Conservation (phyloP, 805 yeast genomes). For the Sugiyamaella qingdaonensis region DNA sequence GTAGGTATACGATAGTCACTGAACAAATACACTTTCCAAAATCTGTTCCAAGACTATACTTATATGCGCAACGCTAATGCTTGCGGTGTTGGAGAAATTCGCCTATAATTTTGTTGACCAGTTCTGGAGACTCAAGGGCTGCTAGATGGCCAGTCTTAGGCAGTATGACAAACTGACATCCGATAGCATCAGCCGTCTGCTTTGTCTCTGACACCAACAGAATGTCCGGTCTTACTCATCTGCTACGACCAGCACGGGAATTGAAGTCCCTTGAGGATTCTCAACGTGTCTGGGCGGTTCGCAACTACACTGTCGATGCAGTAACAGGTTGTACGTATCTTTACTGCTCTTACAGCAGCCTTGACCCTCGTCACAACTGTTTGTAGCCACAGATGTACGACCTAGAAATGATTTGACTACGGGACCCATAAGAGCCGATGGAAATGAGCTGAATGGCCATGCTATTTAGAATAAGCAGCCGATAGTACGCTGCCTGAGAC, state of each 20-base stretch:
- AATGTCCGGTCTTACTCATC: slow-evolving; percentile 9
- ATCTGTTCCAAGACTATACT: too few relatives aligned
- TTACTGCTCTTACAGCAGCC: background rate
- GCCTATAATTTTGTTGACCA: background rate
- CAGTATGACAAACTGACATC: background rate
- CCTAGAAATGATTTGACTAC: slow-evolving; percentile 6
- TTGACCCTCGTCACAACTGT: background rate
- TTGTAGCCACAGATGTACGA: background rate
- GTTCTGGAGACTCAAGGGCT: slow-evolving; percentile 3
- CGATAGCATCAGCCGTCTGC: slow-evolving; percentile 3
- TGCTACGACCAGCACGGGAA: slow-evolving; percentile 7
- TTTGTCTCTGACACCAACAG: background rate
- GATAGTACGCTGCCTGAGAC: background rate
- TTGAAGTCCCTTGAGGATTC: background rate
- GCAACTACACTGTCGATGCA: slow-evolving; percentile 5
- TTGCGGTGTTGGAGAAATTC: background rate
- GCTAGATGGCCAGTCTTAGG: slow-evolving; percentile 3
- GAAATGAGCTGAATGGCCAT: background rate
- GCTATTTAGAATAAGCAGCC: background rate
- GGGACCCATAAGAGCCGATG: background rate
- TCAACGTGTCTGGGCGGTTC: slow-evolving; percentile 5
- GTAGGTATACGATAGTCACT: too few relatives aligned
- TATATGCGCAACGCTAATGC: too few relatives aligned
- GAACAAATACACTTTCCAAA: too few relatives aligned
- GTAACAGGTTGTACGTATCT: background rate